Evolutionary conservation across 352 stramenopile species (phyloP).

Genomic region (Phytophthora cactorum): DNA sequence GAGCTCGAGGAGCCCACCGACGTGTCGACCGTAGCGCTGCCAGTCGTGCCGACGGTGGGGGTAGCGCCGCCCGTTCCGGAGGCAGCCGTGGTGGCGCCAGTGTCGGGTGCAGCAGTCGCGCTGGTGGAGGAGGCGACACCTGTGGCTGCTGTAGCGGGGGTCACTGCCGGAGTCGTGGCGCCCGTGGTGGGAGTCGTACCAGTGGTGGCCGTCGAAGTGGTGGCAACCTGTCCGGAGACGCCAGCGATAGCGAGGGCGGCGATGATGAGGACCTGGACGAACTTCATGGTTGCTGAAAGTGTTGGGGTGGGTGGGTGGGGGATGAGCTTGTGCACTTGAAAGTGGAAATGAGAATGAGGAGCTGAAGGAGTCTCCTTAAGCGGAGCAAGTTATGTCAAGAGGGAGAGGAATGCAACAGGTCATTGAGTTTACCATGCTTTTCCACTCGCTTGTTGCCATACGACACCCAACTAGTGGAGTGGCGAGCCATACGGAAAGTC

Average conservation of each 20-base stretch:
- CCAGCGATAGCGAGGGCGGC: constrained; percentile 32
- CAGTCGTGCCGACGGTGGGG: constrained; percentile 1
- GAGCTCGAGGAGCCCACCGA: constrained; percentile 17
- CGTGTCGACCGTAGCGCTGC: constrained; percentile 7
- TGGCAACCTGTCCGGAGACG: constrained; percentile 21
- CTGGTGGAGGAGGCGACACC: neutral
- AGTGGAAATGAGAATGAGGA: constrained; percentile 21
- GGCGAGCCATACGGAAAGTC: neutral
- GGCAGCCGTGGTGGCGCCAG: constrained; percentile 1
- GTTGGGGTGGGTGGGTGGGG: neutral
- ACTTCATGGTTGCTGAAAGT: constrained; percentile 31
- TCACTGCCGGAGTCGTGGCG: constrained; percentile 4
- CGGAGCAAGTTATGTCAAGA: neutral
- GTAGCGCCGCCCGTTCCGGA: constrained; percentile 7
- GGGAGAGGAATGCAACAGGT: constrained; percentile 13
- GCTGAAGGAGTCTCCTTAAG: neutral
- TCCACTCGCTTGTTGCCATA: no score
- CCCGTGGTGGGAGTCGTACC: constrained; percentile 1
- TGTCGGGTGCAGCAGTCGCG: neutral
- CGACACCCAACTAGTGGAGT: constrained; percentile 2
- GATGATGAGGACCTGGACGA: constrained; percentile 36
- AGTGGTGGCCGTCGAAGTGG: constrained; percentile 2
- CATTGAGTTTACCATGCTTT: constrained; percentile 5
- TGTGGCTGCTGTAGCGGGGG: constrained; percentile 7
- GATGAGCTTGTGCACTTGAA: constrained; percentile 13